These are phyloP conservation scores for Xylariaceae sp. DNA, from an alignment of 2,329 filamentous ascomycete species.

Conservation along the genomic window DNA sequence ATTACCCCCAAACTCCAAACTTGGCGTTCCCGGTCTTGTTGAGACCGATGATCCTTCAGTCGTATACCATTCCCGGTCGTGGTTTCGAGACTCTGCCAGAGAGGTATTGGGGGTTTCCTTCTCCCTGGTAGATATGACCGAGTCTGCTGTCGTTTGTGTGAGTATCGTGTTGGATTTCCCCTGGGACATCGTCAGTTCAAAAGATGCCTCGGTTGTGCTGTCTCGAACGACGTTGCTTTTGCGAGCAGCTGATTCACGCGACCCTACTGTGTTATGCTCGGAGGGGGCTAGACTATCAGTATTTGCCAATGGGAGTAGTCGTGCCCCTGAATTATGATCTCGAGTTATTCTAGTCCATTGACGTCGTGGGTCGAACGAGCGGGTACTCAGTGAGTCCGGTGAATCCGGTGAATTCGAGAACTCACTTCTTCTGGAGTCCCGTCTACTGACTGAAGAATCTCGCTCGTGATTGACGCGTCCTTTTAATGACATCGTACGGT, in stretches of 20 bases:
- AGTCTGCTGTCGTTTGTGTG: constrained; percentile 10
- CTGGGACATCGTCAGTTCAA: constrained; percentile 11
- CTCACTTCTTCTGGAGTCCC: constrained; percentile 4
- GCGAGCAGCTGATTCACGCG: not conserved
- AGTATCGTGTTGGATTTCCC: constrained; percentile 5
- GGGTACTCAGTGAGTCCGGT: constrained; percentile 9
- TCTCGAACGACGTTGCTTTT: not conserved
- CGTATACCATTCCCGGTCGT: constrained; percentile 3
- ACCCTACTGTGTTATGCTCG: not conserved
- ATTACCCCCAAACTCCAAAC: constrained; percentile 24
- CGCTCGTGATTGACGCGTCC: not conserved
- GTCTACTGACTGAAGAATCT: constrained; percentile 2
- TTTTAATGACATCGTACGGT: constrained; percentile 3
- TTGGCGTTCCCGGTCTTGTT: constrained; percentile 28
- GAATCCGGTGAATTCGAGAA: constrained; percentile 8
- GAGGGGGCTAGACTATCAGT: constrained; percentile 1
- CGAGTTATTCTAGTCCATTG: constrained; percentile 16
- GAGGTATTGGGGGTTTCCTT: constrained; percentile 9
- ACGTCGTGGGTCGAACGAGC: constrained; percentile 16
- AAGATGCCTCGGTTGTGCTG: constrained; percentile 3
- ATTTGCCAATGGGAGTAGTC: constrained; percentile 23
- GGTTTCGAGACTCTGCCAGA: constrained; percentile 8
- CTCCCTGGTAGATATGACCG: constrained; percentile 5
- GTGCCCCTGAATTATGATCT: constrained; percentile 22
- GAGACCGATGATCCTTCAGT: constrained; percentile 16